phyloP scores from a whole-genome alignment of 2,329 filamentous ascomycete species.

The Arthroderma sp. region DNA sequence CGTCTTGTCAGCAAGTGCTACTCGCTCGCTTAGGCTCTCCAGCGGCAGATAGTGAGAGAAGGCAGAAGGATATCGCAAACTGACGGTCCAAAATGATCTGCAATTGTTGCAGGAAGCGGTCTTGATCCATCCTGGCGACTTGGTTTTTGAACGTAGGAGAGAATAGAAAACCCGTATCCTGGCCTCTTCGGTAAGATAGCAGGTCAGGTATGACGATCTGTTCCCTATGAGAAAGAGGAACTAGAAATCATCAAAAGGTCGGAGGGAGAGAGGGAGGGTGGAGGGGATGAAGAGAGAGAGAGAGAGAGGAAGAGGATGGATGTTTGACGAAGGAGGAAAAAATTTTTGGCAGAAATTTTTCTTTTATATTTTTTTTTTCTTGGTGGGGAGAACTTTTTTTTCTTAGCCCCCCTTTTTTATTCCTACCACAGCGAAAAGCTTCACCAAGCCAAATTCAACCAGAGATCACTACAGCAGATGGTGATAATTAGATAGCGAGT shows the following conservation, averaged over 20 bases:
- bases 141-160: too few species aligned
- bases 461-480: too few species aligned
- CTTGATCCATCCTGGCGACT: slow-evolving; percentile 52
- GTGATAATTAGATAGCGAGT: too few species aligned
- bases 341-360: not conserved
- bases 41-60: not conserved
- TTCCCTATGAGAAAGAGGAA: slow-evolving; percentile 9
- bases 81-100: slow-evolving; percentile 77
- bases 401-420: too few species aligned
- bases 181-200: too few species aligned
- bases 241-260: slow-evolving; percentile 11
- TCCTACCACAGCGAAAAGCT: too few species aligned
- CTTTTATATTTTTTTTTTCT: slow-evolving; percentile 1
- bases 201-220: too few species aligned
- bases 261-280: slow-evolving; percentile 8
- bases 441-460: too few species aligned
- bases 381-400: slow-evolving; percentile 2
- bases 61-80: slow-evolving; percentile 24
- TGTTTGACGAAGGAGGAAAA: not conserved
- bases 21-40: too few species aligned
- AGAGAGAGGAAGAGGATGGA: not conserved
- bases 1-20: too few species aligned
- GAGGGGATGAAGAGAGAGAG: slow-evolving; percentile 1
- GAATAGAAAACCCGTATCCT: too few species aligned
- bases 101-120: slow-evolving; percentile 74